Evolutionary conservation across 768 basidiomycete species (phyloP).

Genomic region (Mycena belliarum): DNA sequence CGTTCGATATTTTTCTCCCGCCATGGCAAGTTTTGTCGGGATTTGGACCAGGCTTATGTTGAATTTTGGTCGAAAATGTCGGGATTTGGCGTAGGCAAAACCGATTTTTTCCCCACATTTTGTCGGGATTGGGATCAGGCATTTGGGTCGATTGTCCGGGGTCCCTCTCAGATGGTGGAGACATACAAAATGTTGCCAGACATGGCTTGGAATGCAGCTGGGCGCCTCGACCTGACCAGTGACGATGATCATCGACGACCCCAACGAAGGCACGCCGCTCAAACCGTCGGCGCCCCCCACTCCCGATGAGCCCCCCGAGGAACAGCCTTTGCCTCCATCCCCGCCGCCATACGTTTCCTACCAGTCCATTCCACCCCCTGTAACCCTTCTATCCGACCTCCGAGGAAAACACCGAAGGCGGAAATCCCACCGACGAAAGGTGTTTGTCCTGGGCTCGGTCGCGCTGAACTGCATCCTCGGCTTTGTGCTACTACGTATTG

Average conservation of each 20-base stretch:
- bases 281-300: neutral
- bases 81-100: no score
- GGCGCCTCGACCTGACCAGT: neutral
- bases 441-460: conserved; percentile 2
- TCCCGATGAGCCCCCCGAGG: neutral
- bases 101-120: no score
- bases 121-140: no score
- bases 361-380: conserved; percentile 11
- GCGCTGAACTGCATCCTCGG: conserved; percentile 16
- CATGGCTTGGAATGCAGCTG: neutral
- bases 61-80: no score
- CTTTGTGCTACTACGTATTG: neutral
- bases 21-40: no score
- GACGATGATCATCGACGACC: conserved; percentile 20
- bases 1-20: no score
- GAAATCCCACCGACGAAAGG: neutral
- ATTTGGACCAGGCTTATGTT: no score
- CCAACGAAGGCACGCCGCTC: conserved; percentile 1
- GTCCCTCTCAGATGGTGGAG: no score
- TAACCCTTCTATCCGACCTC: neutral
- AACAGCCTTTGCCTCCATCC: neutral
- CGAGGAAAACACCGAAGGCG: neutral
- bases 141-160: no score
- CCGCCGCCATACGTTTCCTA: conserved; percentile 22
- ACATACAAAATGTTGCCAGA: neutral